Conservation (phyloP, 1,284 basidiomycete species). For the Ganoderma resinaceum region DNA sequence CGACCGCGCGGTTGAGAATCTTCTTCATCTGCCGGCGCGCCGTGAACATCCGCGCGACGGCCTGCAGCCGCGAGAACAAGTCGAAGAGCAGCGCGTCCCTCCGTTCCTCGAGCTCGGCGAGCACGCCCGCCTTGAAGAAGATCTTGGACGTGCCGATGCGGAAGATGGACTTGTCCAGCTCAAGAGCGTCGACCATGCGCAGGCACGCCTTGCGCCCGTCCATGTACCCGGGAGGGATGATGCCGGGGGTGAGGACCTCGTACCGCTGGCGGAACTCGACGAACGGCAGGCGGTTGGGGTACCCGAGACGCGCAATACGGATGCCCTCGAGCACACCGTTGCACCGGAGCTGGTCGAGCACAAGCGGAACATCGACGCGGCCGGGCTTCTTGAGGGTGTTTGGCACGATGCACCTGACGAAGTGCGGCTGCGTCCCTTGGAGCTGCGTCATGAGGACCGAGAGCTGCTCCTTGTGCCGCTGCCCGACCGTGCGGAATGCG, state of each 20-base stretch:
- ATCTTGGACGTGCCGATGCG: conserved; percentile 97
- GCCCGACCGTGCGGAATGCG: conserved; percentile 95
- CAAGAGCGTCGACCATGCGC: conserved; percentile 91
- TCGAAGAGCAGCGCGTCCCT: conserved; percentile 89
- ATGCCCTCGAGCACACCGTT: conserved; percentile 99
- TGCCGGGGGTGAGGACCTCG: conserved; percentile 93
- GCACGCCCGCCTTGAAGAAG: conserved; percentile 98
- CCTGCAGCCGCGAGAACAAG: conserved; percentile 90
- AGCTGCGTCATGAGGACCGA: conserved; percentile 92
- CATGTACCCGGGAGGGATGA: conserved; percentile 95
- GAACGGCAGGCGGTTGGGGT: conserved; percentile 96
- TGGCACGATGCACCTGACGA: conserved; percentile 98
- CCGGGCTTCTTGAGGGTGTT: conserved; percentile 94
- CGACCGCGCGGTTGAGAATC: conserved; percentile 91
- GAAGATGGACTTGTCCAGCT: conserved; percentile 87
- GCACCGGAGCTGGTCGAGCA: conserved; percentile 96
- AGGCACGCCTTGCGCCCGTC: conserved; percentile 95
- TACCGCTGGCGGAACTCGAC: conserved; percentile 98
- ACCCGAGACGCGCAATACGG: conserved; percentile 96
- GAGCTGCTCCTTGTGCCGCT: conserved; percentile 97
- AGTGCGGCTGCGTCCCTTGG: conserved; percentile 96
- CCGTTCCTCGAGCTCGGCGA: conserved; percentile 97
- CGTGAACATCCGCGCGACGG: conserved; percentile 85
- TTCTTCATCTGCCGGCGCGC: conserved; percentile 94
- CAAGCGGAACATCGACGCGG: conserved; percentile 91